Evolutionary conservation across 148 eudicot species (phyloP), one percentile per base, ranked within the genome.

Genomic region (Hydrangea macrophylla): DNA sequence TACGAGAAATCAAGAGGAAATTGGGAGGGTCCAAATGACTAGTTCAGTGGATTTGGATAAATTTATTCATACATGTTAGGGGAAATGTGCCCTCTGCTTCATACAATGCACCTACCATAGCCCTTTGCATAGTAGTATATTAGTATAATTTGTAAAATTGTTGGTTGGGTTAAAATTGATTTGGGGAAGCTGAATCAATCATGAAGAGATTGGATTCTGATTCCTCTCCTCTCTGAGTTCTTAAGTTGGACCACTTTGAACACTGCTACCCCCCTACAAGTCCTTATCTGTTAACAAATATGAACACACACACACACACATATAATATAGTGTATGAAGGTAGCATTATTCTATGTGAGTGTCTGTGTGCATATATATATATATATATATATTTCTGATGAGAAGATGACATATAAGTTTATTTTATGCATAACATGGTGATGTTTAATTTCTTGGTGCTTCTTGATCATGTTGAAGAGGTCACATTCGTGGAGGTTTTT

Each of bases 161-260:
- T 51, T 63, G 73, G 65, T 77, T 72, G 74, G 82, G 24, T 35
- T 67, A 6, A 67, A 65, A 32, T 65, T 66, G 42, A 68, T 37
- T 65, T 76, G 82, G 77, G 72, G 76, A 80, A 78, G 83, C 60
- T 78, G 71, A 70, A 74, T 75, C 74, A 78, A 73, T 80, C 79
- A 80, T 76, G 70, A 70, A 45, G 67, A 44, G 68, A 73, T 53
- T 62, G 54, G 71, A 74, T 75, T 70, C 80, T 75, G 72, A 72
- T 63, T 68, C 75, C 68, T 51, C 56, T 66, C 44, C 67, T 68
- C 60, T 18, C 60, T 55, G 73, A 62, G 25, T 79, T 69, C 45
- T 58, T 37, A 40, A 76, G 37, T 75, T 83, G 82, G 85, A 83
- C 87, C 87, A 75, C 79, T 70, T 73, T 53, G 74, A 79, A 81